These are phyloP conservation scores for Nakaseomyces bracarensis DNA, from an alignment of 1,139 yeast genomes.

Conservation along the genomic window DNA sequence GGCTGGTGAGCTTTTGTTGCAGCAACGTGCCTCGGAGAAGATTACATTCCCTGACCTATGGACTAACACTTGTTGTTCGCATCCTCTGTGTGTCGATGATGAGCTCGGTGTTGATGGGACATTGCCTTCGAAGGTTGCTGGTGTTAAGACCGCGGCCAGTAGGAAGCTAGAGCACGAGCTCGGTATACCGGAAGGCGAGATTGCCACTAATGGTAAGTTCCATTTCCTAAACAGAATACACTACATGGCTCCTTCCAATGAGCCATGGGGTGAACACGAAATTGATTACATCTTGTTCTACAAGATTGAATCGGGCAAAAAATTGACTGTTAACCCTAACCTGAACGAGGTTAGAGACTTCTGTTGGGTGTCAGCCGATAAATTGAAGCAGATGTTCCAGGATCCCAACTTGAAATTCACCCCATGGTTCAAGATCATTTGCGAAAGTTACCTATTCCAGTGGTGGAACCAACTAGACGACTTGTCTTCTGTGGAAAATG, in stretches of 20 bases:
- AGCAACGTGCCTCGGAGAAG: conserved; percentile 92
- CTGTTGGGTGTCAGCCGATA: conserved; percentile 60
- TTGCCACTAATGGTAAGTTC: conserved; percentile 37
- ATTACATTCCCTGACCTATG: conserved; percentile 94
- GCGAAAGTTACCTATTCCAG: conserved; percentile 78
- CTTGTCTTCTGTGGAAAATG: conserved; percentile 30
- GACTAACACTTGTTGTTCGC: conserved; percentile 99
- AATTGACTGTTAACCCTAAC: conserved; percentile 41
- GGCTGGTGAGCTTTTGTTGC: conserved; percentile 68
- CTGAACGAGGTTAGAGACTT: conserved; percentile 79
- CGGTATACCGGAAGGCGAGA: conserved; percentile 68
- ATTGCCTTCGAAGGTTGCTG: conserved; percentile 54
- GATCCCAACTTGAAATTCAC: conserved; percentile 64
- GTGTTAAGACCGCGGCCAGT: conserved; percentile 83
- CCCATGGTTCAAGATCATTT: conserved; percentile 96
- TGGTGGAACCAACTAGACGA: conserved; percentile 84
- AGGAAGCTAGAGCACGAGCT: conserved; percentile 88
- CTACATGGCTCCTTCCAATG: conserved; percentile 76
- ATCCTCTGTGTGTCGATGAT: conserved; percentile 75
- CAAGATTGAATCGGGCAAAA: conserved; percentile 48
- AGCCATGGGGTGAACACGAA: conserved; percentile 97
- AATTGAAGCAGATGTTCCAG: conserved; percentile 67
- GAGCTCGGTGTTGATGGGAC: conserved; percentile 58
- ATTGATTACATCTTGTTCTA: conserved; percentile 87
- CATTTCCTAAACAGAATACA: conserved; percentile 88